A percentile compares a stretch with the other conserved stretches of the same genome.
phyloP scores from a whole-genome alignment of 805 yeast species.

The Diddensiella caesifluorescens region DNA sequence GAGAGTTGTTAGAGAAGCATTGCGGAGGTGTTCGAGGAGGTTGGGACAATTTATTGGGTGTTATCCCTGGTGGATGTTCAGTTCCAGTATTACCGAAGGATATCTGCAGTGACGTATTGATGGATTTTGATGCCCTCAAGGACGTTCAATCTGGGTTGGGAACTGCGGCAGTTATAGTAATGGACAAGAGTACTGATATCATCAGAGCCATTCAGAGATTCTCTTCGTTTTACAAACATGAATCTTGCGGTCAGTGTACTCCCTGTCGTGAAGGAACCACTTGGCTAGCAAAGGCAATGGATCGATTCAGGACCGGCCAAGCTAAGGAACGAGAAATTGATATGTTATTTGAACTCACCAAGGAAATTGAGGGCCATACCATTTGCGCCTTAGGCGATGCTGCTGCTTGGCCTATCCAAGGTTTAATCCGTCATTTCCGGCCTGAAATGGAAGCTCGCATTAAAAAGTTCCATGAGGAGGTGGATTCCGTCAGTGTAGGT shows the following conservation, averaged over 20 bases:
- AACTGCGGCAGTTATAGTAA: slow-evolving; percentile 88
- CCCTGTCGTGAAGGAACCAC: slow-evolving; percentile 94
- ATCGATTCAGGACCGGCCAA: slow-evolving; percentile 71
- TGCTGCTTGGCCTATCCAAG: slow-evolving; percentile 92
- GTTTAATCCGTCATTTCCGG: slow-evolving; percentile 76
- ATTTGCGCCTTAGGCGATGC: slow-evolving; percentile 92
- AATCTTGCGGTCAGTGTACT: slow-evolving; percentile 91
- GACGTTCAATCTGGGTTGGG: slow-evolving; percentile 86
- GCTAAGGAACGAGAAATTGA: slow-evolving; percentile 79
- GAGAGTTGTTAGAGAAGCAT: slow-evolving; percentile 77
- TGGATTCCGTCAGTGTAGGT: slow-evolving; percentile 54
- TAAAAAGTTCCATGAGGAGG: slow-evolving; percentile 48
- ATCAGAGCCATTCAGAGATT: slow-evolving; percentile 83
- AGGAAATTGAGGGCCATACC: slow-evolving; percentile 87
- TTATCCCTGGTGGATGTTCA: slow-evolving; percentile 87
- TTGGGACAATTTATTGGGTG: slow-evolving; percentile 85
- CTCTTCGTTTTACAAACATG: slow-evolving; percentile 81
- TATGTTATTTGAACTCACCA: slow-evolving; percentile 75
- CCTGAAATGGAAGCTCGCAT: slow-evolving; percentile 78
- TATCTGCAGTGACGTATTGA: slow-evolving; percentile 60
- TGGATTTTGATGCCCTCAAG: slow-evolving; percentile 84
- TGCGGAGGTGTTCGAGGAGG: slow-evolving; percentile 91
- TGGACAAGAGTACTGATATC: slow-evolving; percentile 82
- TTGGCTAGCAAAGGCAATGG: slow-evolving; percentile 80
- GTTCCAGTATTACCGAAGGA: slow-evolving; percentile 74